Evolutionary conservation across 1,284 basidiomycete species (phyloP).

Genomic region (Cryptococcus wingfieldii): DNA sequence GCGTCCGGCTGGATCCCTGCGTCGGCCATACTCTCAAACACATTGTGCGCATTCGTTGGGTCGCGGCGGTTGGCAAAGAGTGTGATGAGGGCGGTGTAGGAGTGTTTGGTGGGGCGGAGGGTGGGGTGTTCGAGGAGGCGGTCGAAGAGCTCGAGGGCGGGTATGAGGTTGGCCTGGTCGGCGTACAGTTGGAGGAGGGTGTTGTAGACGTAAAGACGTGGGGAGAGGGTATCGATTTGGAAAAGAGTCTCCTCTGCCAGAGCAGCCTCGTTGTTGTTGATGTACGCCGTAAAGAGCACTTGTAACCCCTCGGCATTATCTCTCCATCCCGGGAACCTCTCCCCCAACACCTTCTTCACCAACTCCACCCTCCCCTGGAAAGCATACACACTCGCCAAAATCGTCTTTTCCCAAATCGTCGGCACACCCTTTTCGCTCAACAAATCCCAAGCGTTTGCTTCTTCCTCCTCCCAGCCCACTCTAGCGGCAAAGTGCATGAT

Average conservation of each 20-base stretch:
- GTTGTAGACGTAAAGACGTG: conserved; percentile 41
- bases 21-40: conserved; percentile 55
- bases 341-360: background rate
- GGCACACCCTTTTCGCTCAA: background rate
- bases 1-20: conserved; percentile 61
- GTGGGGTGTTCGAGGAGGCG: conserved; percentile 58
- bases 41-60: conserved; percentile 60
- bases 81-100: conserved; percentile 68
- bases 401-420: background rate
- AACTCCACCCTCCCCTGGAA: conserved; percentile 7
- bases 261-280: conserved; percentile 16
- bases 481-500: conserved; percentile 8
- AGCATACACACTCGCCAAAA: conserved; percentile 4
- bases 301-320: conserved; percentile 8
- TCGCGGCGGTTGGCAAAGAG: conserved; percentile 66
- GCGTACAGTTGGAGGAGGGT: conserved; percentile 62
- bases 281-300: conserved; percentile 20
- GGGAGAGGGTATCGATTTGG: conserved; percentile 8
- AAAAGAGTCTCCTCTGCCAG: conserved; percentile 14
- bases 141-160: conserved; percentile 59
- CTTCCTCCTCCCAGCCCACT: conserved; percentile 8
- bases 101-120: conserved; percentile 54
- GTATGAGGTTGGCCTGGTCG: conserved; percentile 56
- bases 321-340: background rate
- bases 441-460: conserved; percentile 8